These are phyloP conservation scores for Eucalyptus globulus DNA, from an alignment of 345 rosid species.

Conservation along the genomic window DNA sequence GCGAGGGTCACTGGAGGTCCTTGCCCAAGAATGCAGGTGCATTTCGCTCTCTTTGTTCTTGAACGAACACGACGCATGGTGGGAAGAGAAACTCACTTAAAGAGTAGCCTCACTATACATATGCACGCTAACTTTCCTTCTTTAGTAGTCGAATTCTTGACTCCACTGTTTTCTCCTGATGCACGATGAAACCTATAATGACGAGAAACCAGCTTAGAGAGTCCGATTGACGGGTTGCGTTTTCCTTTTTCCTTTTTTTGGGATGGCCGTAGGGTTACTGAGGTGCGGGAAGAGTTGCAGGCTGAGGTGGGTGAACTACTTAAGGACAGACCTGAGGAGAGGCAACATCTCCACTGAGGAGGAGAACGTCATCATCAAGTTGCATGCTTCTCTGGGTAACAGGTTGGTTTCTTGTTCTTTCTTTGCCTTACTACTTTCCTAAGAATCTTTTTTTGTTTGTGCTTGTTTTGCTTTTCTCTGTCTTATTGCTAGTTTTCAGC, in stretches of 20 bases:
- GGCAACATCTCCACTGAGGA: constrained; percentile 62
- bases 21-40: constrained; percentile 55
- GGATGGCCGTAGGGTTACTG: constrained; percentile 31
- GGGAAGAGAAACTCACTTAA: background rate
- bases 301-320: constrained; percentile 81
- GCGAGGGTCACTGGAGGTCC: constrained; percentile 67
- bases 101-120: background rate
- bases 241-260: background rate
- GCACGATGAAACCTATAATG: background rate
- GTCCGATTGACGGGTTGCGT: background rate
- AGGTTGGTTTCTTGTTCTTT: constrained; percentile 19
- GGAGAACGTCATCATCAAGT: constrained; percentile 46
- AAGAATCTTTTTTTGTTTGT: background rate
- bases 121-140: background rate
- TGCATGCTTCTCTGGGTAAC: constrained; percentile 69
- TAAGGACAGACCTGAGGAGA: constrained; percentile 63
- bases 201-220: background rate
- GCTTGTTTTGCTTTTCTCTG: background rate
- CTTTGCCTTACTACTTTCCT: background rate
- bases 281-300: constrained; percentile 96
- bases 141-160: background rate
- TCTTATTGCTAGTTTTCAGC: background rate
- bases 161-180: background rate
- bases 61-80: background rate
- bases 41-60: background rate